A percentile compares a stretch with the other conserved stretches of the same genome.
Conservation (phyloP, 2,329 filamentous ascomycete species). For the Chaetomiaceae sp. region DNA sequence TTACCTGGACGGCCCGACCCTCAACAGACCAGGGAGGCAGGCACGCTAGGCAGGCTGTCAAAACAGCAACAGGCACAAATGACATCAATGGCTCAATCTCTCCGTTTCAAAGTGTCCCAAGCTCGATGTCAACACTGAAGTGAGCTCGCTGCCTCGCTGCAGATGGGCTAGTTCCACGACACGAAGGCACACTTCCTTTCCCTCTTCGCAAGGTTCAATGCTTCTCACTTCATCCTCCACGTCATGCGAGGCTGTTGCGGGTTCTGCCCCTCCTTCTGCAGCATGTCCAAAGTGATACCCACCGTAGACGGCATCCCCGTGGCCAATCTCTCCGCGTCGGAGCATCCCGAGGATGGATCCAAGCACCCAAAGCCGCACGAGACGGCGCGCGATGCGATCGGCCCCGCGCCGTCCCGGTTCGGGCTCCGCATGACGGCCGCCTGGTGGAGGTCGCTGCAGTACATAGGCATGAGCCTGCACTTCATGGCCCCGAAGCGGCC, state of each 20-base stretch:
- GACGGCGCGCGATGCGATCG: slow-evolving; percentile 19
- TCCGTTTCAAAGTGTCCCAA: no score
- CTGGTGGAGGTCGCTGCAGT: slow-evolving; percentile 62
- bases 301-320: slow-evolving; percentile 20
- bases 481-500: slow-evolving; percentile 54
- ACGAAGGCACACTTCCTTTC: no score
- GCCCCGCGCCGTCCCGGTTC: slow-evolving; percentile 42
- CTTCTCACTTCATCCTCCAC: neutral
- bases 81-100: neutral
- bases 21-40: no score
- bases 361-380: slow-evolving; percentile 12
- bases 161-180: no score
- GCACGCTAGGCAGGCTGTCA: no score
- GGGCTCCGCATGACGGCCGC: slow-evolving; percentile 57
- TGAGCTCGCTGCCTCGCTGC: no score
- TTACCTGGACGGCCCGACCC: no score
- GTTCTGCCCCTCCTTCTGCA: no score
- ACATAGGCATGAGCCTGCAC: slow-evolving; percentile 63
- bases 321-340: slow-evolving; percentile 8
- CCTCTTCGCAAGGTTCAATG: no score
- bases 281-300: slow-evolving; percentile 20
- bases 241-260: neutral
- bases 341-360: slow-evolving; percentile 9
- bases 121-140: no score
- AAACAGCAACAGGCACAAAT: neutral